Conservation (phyloP, 345 rosid species). For the Rubroshorea leprosula region DNA sequence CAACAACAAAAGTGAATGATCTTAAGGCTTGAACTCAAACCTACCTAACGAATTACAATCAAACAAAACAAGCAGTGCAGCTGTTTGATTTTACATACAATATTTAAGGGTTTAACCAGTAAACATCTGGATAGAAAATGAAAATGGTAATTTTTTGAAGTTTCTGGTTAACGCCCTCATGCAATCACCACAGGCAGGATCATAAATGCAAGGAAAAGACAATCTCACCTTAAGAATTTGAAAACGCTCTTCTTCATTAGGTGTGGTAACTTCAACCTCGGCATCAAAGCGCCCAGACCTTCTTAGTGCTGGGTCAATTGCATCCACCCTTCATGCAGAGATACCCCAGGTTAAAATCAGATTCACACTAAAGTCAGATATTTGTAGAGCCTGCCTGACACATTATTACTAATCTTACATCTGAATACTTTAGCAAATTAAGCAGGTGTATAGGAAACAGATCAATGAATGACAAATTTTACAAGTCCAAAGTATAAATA, state of each 20-base stretch:
- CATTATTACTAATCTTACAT: no score
- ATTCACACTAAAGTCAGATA: no score
- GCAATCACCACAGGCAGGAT: not conserved
- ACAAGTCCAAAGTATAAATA: no score
- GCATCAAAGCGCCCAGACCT: constrained; percentile 80
- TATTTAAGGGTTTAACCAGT: not conserved
- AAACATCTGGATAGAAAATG: not conserved
- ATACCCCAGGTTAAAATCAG: not conserved
- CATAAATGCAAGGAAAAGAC: constrained; percentile 6
- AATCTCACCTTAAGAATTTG: constrained; percentile 65
- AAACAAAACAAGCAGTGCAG: constrained; percentile 2
- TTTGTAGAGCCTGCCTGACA: no score
- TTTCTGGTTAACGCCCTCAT: no score
- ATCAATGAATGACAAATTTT: no score
- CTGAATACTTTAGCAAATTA: no score
- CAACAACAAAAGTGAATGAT: constrained; percentile 11
- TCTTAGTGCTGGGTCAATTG: constrained; percentile 74
- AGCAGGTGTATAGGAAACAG: no score
- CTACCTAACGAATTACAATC: no score
- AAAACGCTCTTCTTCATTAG: constrained; percentile 71
- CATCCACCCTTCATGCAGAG: constrained; percentile 51
- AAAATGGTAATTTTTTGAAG: no score
- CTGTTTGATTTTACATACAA: constrained; percentile 47
- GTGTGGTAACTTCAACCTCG: constrained; percentile 81
- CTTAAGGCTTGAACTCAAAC: not conserved